Percentiles rank a stretch among this genome's conserved stretches.
phyloP scores from a whole-genome alignment of 1,284 basidiomycete genomes.

The Malassezia nana region DNA sequence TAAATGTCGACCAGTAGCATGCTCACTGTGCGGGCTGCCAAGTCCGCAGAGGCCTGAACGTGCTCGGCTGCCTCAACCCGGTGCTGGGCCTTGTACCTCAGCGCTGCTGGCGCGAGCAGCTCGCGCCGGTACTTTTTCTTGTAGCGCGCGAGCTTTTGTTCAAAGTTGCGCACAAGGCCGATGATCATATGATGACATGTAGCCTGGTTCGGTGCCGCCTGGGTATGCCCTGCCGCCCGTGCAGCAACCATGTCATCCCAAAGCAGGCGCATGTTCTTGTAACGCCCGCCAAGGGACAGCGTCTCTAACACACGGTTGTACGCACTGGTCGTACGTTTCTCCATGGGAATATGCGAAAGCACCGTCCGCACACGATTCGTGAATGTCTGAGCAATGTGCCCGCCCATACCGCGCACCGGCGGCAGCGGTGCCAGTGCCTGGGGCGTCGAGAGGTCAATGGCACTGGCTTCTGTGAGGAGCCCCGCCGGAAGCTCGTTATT shows the following conservation, averaged over 20 bases:
- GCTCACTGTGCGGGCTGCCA: constrained; percentile 26
- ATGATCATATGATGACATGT: constrained; percentile 36
- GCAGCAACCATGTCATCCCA: constrained; percentile 29
- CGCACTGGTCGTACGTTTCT: constrained; percentile 5
- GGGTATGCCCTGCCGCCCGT: background rate
- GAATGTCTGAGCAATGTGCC: background rate
- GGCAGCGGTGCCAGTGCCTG: constrained; percentile 1
- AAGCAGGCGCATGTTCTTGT: constrained; percentile 27
- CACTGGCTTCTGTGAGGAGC: background rate
- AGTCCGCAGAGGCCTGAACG: constrained; percentile 23
- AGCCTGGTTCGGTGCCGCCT: constrained; percentile 18
- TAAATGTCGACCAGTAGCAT: constrained; percentile 31
- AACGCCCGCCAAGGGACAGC: constrained; percentile 28
- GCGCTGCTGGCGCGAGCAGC: constrained; percentile 12
- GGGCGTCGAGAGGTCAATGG: constrained; percentile 12
- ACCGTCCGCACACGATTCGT: constrained; percentile 4
- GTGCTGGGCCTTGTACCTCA: constrained; percentile 19
- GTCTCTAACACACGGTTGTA: constrained; percentile 33
- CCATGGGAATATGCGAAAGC: constrained; percentile 1
- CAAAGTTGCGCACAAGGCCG: constrained; percentile 30
- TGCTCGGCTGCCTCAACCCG: constrained; percentile 19
- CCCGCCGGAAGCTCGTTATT: background rate
- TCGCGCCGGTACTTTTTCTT: constrained; percentile 1
- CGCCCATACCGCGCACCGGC: constrained; percentile 7
- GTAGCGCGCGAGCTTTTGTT: constrained; percentile 21